Percentiles rank a stretch among this genome's conserved stretches.
These are phyloP conservation scores for Emergomyces orientalis DNA, from an alignment of 2,329 filamentous ascomycete species.

Conservation along the genomic window DNA sequence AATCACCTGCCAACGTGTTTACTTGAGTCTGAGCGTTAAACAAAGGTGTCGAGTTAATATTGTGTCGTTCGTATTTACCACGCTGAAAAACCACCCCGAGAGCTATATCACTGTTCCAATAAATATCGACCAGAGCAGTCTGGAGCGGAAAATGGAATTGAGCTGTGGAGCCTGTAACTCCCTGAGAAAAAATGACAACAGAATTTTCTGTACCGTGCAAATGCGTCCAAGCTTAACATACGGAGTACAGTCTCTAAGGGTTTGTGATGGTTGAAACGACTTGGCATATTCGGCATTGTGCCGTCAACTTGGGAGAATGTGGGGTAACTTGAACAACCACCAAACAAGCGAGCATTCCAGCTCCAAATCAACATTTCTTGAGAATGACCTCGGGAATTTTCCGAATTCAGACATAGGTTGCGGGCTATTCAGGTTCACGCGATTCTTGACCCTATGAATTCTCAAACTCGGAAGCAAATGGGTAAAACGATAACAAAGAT, in stretches of 20 bases:
- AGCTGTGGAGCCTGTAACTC: slow-evolving; percentile 43
- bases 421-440: background rate
- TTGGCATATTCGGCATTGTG: background rate
- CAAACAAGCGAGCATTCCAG: background rate
- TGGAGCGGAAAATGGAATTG: slow-evolving; percentile 39
- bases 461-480: background rate
- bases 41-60: too few species aligned
- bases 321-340: background rate
- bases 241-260: background rate
- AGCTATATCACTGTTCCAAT: slow-evolving; percentile 41
- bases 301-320: background rate
- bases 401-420: background rate
- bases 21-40: background rate
- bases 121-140: slow-evolving; percentile 43
- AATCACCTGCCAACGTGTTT: too few species aligned
- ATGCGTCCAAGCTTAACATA: too few species aligned
- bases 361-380: background rate
- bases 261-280: background rate
- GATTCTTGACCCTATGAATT: background rate
- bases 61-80: slow-evolving; percentile 42
- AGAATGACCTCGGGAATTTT: slow-evolving; percentile 1
- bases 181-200: slow-evolving; percentile 31
- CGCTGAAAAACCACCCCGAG: slow-evolving; percentile 44
- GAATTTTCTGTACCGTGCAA: too few species aligned
- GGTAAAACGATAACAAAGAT: background rate